phyloP scores from a whole-genome alignment of 257 asterid species.

The Eustoma russellianum region DNA sequence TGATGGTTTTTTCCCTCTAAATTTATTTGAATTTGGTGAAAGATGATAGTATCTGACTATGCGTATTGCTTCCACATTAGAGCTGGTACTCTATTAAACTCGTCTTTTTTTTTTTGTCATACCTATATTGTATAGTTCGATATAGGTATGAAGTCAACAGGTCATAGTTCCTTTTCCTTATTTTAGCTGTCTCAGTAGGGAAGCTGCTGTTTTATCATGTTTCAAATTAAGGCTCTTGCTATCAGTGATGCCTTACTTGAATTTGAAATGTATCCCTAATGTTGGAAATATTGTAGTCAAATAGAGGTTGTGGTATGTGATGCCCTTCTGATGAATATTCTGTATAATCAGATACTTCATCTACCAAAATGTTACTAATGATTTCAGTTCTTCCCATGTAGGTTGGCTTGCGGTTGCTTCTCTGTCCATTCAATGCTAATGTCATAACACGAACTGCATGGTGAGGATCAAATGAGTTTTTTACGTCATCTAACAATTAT shows the following conservation, averaged over 20 bases:
- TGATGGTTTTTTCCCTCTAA: no score
- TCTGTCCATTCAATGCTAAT: slow-evolving; percentile 67
- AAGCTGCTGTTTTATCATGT: not conserved
- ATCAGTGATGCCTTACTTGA: not conserved
- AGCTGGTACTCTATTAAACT: no score
- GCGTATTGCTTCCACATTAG: no score
- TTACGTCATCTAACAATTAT: not conserved
- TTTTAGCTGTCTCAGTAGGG: not conserved
- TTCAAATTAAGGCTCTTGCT: not conserved
- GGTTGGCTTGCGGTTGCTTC: slow-evolving; percentile 70
- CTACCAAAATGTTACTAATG: not conserved
- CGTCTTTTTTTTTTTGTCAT: no score
- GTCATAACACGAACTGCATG: slow-evolving; percentile 75
- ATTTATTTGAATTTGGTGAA: no score
- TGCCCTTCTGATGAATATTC: no score
- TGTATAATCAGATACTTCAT: not conserved
- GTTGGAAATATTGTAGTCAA: not conserved
- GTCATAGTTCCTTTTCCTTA: not conserved
- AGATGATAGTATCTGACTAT: no score
- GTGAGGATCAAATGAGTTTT: slow-evolving; percentile 31
- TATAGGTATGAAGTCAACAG: not conserved
- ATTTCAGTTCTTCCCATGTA: slow-evolving; percentile 21
- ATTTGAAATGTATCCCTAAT: not conserved
- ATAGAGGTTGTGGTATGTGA: not conserved
- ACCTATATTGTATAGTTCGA: not conserved